These are phyloP conservation scores for Pythium chondricola DNA, from an alignment of 352 stramenopile species.

Conservation along the genomic window DNA sequence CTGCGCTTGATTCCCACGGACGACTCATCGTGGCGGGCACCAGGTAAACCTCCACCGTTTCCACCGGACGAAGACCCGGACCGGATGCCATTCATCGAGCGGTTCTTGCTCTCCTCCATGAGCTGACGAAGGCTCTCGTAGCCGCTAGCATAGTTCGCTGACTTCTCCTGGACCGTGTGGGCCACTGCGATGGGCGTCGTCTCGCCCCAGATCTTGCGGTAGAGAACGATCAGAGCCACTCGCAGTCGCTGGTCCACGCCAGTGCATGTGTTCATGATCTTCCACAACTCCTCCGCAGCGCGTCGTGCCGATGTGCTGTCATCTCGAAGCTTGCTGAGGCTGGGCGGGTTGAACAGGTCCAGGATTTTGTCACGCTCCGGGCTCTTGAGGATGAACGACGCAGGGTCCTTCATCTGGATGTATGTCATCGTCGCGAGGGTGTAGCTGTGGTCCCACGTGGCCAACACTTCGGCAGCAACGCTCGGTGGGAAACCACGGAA, in stretches of 20 bases:
- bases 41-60: constrained; percentile 1
- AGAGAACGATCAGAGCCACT: constrained; percentile 69
- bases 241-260: constrained; percentile 67
- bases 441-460: constrained; percentile 80
- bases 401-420: constrained; percentile 77
- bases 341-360: constrained; percentile 52
- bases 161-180: constrained; percentile 79
- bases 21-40: constrained; percentile 16
- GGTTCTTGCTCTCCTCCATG: constrained; percentile 83
- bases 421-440: constrained; percentile 62
- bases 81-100: constrained; percentile 23
- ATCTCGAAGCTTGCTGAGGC: constrained; percentile 57
- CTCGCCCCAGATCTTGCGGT: constrained; percentile 77
- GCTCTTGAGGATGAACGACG: constrained; percentile 66
- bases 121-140: constrained; percentile 77
- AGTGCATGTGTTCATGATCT: constrained; percentile 59
- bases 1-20: constrained; percentile 16
- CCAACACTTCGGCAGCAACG: constrained; percentile 66
- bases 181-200: constrained; percentile 73
- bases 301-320: constrained; percentile 67
- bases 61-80: constrained; percentile 10
- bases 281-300: constrained; percentile 65
- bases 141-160: constrained; percentile 65
- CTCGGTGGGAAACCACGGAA: constrained; percentile 68
- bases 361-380: constrained; percentile 69